A percentile compares a stretch with the other conserved stretches of the same genome.
Conservation (phyloP, 441 rosid species). For the Populus hybrid region DNA sequence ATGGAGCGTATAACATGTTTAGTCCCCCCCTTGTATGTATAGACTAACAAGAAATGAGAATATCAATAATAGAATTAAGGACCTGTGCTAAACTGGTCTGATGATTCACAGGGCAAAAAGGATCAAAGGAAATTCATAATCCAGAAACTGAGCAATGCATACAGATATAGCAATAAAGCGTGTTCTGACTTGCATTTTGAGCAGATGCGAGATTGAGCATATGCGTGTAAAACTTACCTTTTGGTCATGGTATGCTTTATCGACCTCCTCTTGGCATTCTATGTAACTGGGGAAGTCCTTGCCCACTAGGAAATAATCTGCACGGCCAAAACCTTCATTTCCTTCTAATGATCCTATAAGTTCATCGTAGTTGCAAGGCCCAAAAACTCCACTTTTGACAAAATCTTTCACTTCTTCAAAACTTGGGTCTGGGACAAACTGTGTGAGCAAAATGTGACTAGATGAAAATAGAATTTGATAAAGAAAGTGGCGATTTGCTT, state of each 20-base stretch:
- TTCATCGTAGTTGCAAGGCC: constrained; percentile 62
- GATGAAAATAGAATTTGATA: not conserved
- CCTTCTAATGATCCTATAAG: constrained; percentile 89
- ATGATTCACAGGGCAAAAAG: not conserved
- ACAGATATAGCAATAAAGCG: not conserved
- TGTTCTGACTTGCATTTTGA: not conserved
- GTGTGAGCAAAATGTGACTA: constrained; percentile 7
- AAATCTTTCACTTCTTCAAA: constrained; percentile 85
- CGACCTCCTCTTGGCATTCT: constrained; percentile 87
- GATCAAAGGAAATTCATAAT: not conserved
- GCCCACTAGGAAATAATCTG: constrained; percentile 94
- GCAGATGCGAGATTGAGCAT: not conserved
- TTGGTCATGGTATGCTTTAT: constrained; percentile 70
- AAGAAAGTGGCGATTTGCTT: not conserved
- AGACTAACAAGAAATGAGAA: not conserved
- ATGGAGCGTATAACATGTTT: no score
- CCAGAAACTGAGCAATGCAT: not conserved
- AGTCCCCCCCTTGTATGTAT: no score
- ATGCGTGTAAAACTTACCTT: constrained; percentile 38
- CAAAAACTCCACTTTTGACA: constrained; percentile 72
- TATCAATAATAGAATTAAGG: not conserved
- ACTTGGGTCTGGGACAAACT: constrained; percentile 84
- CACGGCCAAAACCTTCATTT: constrained; percentile 80
- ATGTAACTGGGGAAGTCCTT: constrained; percentile 92
- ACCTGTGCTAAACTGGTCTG: not conserved